These are phyloP conservation scores for Xylaria sp. DNA, from an alignment of 2,329 filamentous ascomycete species.

Conservation along the genomic window DNA sequence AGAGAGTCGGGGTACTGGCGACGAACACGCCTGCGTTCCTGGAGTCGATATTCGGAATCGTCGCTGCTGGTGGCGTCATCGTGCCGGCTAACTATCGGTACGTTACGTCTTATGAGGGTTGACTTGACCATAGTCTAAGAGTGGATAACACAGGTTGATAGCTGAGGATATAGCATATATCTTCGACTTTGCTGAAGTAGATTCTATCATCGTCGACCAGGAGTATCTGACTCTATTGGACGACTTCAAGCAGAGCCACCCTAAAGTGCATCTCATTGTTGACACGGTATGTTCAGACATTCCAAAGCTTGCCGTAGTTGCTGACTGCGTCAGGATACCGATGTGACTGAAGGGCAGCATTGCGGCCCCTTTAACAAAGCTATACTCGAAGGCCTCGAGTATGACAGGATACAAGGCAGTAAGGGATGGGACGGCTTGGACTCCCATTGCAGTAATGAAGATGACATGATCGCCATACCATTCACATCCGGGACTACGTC, in stretches of 20 bases:
- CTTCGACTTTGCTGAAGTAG: constrained; percentile 83
- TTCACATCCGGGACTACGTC: constrained; percentile 96
- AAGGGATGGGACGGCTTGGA: constrained; percentile 79
- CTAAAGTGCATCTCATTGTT: constrained; percentile 70
- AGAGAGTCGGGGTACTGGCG: constrained; percentile 80
- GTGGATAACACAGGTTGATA: constrained; percentile 30
- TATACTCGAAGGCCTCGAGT: constrained; percentile 75
- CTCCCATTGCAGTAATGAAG: constrained; percentile 72
- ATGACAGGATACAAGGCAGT: constrained; percentile 67
- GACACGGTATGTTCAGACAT: constrained; percentile 56
- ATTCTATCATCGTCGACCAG: constrained; percentile 82
- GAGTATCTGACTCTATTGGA: constrained; percentile 77
- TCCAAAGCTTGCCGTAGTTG: not conserved
- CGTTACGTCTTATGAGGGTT: constrained; percentile 4
- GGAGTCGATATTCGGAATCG: constrained; percentile 86
- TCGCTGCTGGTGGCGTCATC: constrained; percentile 77
- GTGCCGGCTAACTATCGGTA: constrained; percentile 63
- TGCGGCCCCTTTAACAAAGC: constrained; percentile 83
- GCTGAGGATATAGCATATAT: constrained; percentile 88
- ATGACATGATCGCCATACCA: constrained; percentile 81
- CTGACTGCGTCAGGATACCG: constrained; percentile 65
- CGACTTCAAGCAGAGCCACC: constrained; percentile 62
- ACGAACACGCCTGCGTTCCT: constrained; percentile 96
- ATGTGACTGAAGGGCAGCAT: constrained; percentile 71
- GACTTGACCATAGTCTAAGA: not conserved